Conservation (phyloP, 1,284 basidiomycete genomes). For the Porogramme epimiltina region DNA sequence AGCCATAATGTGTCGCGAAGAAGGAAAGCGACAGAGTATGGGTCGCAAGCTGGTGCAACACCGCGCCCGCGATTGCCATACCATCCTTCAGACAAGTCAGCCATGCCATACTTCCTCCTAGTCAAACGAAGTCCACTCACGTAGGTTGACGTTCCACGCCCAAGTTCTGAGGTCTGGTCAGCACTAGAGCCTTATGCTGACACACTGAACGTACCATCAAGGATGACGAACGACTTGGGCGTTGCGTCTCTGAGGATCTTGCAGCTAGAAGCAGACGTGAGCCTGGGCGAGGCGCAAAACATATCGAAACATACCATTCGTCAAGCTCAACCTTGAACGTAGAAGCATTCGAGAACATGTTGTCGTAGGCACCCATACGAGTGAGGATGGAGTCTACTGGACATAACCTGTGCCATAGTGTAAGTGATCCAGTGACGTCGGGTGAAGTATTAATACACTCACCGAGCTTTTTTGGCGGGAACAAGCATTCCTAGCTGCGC, state of each 20-base stretch:
- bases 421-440: neutral
- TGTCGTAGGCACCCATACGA: conserved; percentile 98
- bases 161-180: conserved; percentile 63
- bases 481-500: conserved; percentile 98
- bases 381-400: conserved; percentile 95
- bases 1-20: conserved; percentile 89
- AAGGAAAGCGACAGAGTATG: conserved; percentile 86
- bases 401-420: conserved; percentile 56
- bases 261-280: conserved; percentile 51
- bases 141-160: conserved; percentile 85
- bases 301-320: conserved; percentile 67
- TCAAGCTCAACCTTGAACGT: conserved; percentile 97
- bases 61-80: conserved; percentile 95
- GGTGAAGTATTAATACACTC: conserved; percentile 23
- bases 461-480: conserved; percentile 84
- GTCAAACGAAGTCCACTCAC: conserved; percentile 45
- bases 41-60: conserved; percentile 89
- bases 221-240: conserved; percentile 88
- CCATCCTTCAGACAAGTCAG: conserved; percentile 66
- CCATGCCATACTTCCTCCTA: neutral
- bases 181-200: conserved; percentile 8
- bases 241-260: conserved; percentile 92
- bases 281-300: neutral
- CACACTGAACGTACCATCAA: conserved; percentile 69
- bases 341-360: conserved; percentile 94